These are phyloP conservation scores for Juglanconis sp. DNA, from an alignment of 2,329 filamentous ascomycete genomes.

Conservation along the genomic window DNA sequence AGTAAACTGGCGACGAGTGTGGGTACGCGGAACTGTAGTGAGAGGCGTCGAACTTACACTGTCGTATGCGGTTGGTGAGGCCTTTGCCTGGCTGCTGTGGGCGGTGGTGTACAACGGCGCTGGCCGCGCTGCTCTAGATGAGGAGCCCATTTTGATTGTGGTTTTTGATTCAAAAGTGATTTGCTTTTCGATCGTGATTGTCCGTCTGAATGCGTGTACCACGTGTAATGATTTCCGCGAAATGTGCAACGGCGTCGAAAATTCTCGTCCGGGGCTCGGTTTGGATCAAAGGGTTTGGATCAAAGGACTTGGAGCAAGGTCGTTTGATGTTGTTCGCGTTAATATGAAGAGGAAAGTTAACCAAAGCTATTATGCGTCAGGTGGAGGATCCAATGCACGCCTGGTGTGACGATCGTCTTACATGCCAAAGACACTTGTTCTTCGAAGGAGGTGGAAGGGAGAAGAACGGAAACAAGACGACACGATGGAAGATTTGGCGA, in stretches of 20 bases:
- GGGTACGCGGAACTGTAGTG: not conserved
- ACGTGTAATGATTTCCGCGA: no score
- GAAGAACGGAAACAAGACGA: not conserved
- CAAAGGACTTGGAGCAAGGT: no score
- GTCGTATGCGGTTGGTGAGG: conserved; percentile 16
- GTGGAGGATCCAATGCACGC: not conserved
- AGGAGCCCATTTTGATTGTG: conserved; percentile 10
- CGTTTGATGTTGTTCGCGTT: no score
- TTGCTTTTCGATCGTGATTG: no score
- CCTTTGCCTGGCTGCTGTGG: not conserved
- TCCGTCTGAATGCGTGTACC: no score
- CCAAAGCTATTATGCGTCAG: not conserved
- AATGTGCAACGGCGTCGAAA: no score
- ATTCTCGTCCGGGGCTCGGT: no score
- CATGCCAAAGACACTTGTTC: conserved; percentile 3
- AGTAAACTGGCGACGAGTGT: not conserved
- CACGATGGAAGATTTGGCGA: not conserved
- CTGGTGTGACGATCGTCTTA: conserved; percentile 2
- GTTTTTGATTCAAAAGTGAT: no score
- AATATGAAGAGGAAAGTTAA: no score
- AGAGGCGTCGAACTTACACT: conserved; percentile 8
- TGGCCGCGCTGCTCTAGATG: conserved; percentile 15
- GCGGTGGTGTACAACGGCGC: conserved; percentile 16
- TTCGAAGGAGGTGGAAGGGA: not conserved
- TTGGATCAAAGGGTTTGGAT: no score